Percentiles rank a stretch among this genome's conserved stretches.
These are phyloP conservation scores for Myriangium duriaei DNA, from an alignment of 2,329 filamentous ascomycete genomes.

Conservation along the genomic window DNA sequence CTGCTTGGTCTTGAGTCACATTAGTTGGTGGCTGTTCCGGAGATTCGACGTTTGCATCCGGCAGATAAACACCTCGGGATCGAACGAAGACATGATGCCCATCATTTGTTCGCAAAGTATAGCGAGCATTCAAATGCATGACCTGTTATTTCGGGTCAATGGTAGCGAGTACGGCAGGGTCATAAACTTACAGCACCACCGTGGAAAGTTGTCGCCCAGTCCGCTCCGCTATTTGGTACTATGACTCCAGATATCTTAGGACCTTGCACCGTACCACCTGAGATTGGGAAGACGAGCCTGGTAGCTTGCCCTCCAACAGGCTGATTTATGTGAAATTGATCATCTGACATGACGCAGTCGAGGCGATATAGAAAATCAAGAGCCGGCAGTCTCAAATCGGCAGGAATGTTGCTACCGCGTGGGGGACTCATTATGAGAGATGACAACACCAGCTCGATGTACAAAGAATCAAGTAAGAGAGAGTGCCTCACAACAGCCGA, in stretches of 20 bases:
- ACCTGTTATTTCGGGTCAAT: slow-evolving; percentile 8
- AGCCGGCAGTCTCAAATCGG: slow-evolving; percentile 13
- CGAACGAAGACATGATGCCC: slow-evolving; percentile 15
- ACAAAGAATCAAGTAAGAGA: slow-evolving; percentile 1
- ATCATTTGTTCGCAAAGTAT: slow-evolving; percentile 16
- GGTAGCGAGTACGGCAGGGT: no score
- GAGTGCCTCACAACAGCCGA: background rate
- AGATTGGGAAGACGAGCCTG: slow-evolving; percentile 16
- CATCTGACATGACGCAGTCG: slow-evolving; percentile 15
- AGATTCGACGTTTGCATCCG: background rate
- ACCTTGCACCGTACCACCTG: slow-evolving; percentile 14
- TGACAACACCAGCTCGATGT: no score
- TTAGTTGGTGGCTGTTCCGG: slow-evolving; percentile 1
- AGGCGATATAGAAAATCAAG: slow-evolving; percentile 17
- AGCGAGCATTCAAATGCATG: slow-evolving; percentile 16
- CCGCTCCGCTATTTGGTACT: slow-evolving; percentile 14
- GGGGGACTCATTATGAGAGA: slow-evolving; percentile 4
- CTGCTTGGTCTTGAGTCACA: slow-evolving; percentile 14
- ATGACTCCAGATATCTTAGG: slow-evolving; percentile 14
- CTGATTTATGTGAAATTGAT: slow-evolving; percentile 14
- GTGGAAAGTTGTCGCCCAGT: slow-evolving; percentile 13
- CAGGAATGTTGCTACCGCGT: slow-evolving; percentile 1
- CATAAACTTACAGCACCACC: slow-evolving; percentile 11
- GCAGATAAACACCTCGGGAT: slow-evolving; percentile 15
- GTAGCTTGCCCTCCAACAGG: slow-evolving; percentile 13